These are phyloP conservation scores for Hyaloperonospora brassicae DNA, from an alignment of 352 stramenopile species.

Conservation along the genomic window DNA sequence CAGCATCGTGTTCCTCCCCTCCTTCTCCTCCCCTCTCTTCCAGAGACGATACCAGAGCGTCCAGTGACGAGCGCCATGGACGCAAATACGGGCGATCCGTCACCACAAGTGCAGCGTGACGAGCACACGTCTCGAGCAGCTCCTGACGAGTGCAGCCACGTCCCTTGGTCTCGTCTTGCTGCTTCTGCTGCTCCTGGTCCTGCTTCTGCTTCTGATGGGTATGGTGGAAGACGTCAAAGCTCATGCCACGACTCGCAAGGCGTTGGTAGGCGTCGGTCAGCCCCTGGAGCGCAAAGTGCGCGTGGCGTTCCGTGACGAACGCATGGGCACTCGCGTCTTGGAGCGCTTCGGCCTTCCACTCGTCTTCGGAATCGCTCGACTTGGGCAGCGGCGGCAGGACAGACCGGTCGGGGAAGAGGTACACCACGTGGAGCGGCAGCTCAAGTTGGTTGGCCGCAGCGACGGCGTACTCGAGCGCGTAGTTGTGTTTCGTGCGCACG, in stretches of 20 bases:
- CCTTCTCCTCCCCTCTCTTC: slow-evolving; percentile 27
- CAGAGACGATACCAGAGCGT: slow-evolving; percentile 30
- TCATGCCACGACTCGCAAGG: slow-evolving; percentile 42
- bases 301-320: slow-evolving; percentile 61
- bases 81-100: slow-evolving; percentile 74
- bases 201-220: slow-evolving; percentile 13
- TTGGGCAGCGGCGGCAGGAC: slow-evolving; percentile 15
- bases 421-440: slow-evolving; percentile 70
- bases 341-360: slow-evolving; percentile 26
- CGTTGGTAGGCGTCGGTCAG: slow-evolving; percentile 36
- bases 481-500: slow-evolving; percentile 76
- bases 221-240: slow-evolving; percentile 60
- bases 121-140: slow-evolving; percentile 38
- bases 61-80: slow-evolving; percentile 36
- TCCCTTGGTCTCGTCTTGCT: neutral
- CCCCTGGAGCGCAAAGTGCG: slow-evolving; percentile 66
- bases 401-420: slow-evolving; percentile 54
- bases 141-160: slow-evolving; percentile 24
- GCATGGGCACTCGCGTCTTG: slow-evolving; percentile 57
- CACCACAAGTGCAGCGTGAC: slow-evolving; percentile 53
- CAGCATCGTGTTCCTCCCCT: slow-evolving; percentile 9
- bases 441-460: slow-evolving; percentile 52
- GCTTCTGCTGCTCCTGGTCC: too few relatives aligned
- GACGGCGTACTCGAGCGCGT: slow-evolving; percentile 71
- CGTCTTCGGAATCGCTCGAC: slow-evolving; percentile 7